phyloP scores from a whole-genome alignment of 352 stramenopile species.

The Phytophthora fragariaefolia region DNA sequence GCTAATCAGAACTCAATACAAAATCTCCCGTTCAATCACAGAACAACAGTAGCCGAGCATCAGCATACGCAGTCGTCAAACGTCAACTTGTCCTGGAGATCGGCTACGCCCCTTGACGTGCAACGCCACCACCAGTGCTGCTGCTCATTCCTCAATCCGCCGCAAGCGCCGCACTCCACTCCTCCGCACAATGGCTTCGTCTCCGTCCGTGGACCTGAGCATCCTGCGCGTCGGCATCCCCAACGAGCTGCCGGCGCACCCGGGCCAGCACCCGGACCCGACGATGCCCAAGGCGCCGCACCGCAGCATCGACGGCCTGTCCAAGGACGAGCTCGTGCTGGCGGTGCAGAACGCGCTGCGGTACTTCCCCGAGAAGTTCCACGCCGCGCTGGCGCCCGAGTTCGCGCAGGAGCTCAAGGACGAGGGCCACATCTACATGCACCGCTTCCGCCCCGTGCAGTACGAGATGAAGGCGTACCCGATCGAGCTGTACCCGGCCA shows the following conservation, averaged over 20 bases:
- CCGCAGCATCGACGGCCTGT: constrained; percentile 58
- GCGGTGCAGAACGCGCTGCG: constrained; percentile 88
- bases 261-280: constrained; percentile 56
- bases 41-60: background rate
- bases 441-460: constrained; percentile 79
- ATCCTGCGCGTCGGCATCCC: constrained; percentile 59
- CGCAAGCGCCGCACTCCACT: constrained; percentile 6
- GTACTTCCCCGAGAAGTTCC: constrained; percentile 83
- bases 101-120: constrained; percentile 22
- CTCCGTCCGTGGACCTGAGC: constrained; percentile 53
- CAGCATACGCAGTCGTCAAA: constrained; percentile 16
- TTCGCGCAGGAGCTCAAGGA: constrained; percentile 90
- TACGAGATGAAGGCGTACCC: constrained; percentile 93
- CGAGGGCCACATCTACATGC: constrained; percentile 93
- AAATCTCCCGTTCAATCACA: background rate
- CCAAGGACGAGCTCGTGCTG: constrained; percentile 69
- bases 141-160: constrained; percentile 35
- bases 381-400: constrained; percentile 75
- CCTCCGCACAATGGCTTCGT: constrained; percentile 27
- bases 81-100: constrained; percentile 21
- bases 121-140: constrained; percentile 15
- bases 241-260: constrained; percentile 53
- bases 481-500: constrained; percentile 75
- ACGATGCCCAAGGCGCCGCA: constrained; percentile 61
- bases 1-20: background rate